Percentiles rank a stretch among this genome's conserved stretches.
Evolutionary conservation across 2,329 filamentous ascomycete genomes (phyloP).

Genomic region (Aureobasidium leucospermi): DNA sequence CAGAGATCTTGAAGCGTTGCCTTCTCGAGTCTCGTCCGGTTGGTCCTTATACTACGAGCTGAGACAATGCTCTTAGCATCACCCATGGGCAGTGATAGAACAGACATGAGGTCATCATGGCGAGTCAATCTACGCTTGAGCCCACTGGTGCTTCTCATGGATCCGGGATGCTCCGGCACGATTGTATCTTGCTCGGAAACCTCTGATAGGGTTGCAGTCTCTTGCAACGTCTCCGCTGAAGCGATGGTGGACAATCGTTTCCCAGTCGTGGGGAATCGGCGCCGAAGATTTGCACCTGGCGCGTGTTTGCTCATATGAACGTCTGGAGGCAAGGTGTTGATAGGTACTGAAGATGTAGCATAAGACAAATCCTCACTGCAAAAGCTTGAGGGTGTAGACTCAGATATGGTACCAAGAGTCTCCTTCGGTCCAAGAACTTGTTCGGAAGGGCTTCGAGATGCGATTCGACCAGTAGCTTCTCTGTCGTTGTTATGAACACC

Average conservation of each 20-base stretch:
- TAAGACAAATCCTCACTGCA: slow-evolving; percentile 27
- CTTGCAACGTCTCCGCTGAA: slow-evolving; percentile 47
- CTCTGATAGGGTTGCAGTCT: slow-evolving; percentile 23
- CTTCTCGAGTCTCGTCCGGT: slow-evolving; percentile 57
- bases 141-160: slow-evolving; percentile 22
- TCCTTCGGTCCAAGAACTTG: neutral
- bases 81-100: slow-evolving; percentile 64
- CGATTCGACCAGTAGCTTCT: neutral
- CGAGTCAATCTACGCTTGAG: slow-evolving; percentile 75
- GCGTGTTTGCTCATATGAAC: slow-evolving; percentile 22
- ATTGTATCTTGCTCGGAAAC: slow-evolving; percentile 18
- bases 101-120: slow-evolving; percentile 89
- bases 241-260: slow-evolving; percentile 52
- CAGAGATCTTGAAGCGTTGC: slow-evolving; percentile 71
- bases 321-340: slow-evolving; percentile 26
- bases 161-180: slow-evolving; percentile 15
- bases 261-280: slow-evolving; percentile 44
- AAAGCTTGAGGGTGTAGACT: slow-evolving; percentile 7
- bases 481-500: neutral
- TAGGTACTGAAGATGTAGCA: slow-evolving; percentile 29
- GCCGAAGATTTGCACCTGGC: slow-evolving; percentile 14
- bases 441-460: neutral
- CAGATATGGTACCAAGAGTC: slow-evolving; percentile 19
- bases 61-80: slow-evolving; percentile 65
- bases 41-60: slow-evolving; percentile 68